phyloP scores from a whole-genome alignment of 495 filamentous ascomycete genomes.

The Aspergillus ellipticus region DNA sequence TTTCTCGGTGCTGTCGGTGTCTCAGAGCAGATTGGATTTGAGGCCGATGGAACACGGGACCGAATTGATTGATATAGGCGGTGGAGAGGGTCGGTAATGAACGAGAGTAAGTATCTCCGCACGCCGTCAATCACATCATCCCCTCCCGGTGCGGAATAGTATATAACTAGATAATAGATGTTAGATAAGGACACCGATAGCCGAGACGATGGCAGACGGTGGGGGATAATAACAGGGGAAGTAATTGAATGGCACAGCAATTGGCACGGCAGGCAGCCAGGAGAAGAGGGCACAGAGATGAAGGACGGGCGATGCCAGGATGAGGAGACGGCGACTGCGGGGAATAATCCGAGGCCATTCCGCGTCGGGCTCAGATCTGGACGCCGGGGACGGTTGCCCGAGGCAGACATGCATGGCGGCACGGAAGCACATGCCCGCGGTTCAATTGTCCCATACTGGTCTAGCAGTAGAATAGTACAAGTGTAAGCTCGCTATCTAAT shows the following conservation, averaged over 20 bases:
- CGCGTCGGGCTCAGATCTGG: constrained; percentile 1
- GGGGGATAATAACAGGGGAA: not conserved
- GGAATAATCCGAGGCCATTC: constrained; percentile 1
- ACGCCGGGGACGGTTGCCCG: not conserved
- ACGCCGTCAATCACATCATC: not conserved
- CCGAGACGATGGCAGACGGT: not conserved
- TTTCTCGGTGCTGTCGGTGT: not conserved
- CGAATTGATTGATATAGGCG: not conserved
- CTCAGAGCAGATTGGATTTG: not conserved
- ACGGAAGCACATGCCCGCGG: no score
- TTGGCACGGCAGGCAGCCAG: not conserved
- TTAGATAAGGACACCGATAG: not conserved
- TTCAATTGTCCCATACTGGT: no score
- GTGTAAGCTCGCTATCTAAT: no score
- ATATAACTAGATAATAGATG: no score
- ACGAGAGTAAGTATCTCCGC: not conserved
- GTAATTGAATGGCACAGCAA: not conserved
- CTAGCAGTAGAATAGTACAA: no score
- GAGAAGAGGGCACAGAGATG: no score
- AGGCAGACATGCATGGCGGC: not conserved
- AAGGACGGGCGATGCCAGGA: no score
- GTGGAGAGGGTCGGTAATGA: not conserved
- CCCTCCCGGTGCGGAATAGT: not conserved
- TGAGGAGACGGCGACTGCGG: not conserved
- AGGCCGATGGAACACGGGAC: not conserved